Conservation (phyloP, 495 filamentous ascomycete species). For the Daldinia concentrica region DNA sequence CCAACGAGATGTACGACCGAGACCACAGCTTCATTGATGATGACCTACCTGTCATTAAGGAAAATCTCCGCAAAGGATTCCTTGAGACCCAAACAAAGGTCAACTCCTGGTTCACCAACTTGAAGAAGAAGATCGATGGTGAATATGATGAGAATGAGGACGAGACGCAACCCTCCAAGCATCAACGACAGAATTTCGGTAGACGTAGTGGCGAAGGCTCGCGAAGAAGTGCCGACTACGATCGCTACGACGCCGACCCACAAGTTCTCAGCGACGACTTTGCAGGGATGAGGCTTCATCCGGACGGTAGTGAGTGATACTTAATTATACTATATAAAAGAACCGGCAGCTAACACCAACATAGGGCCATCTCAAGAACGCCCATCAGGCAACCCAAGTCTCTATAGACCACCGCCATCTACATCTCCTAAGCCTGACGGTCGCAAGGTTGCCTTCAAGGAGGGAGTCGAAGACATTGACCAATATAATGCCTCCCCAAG, state of each 20-base stretch:
- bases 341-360: conserved; percentile 27
- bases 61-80: conserved; percentile 95
- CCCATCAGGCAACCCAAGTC: conserved; percentile 67
- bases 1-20: conserved; percentile 61
- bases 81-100: conserved; percentile 92
- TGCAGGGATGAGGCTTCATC: conserved; percentile 82
- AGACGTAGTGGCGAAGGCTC: conserved; percentile 53
- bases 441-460: conserved; percentile 82
- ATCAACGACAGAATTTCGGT: conserved; percentile 46
- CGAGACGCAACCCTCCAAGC: conserved; percentile 53
- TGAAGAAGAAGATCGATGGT: conserved; percentile 92
- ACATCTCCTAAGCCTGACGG: conserved; percentile 69
- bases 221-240: conserved; percentile 81
- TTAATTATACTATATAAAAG: not conserved
- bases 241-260: conserved; percentile 96
- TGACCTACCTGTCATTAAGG: conserved; percentile 90
- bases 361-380: conserved; percentile 38
- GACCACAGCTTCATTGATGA: conserved; percentile 93
- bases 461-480: conserved; percentile 78
- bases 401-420: conserved; percentile 77
- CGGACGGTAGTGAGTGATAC: conserved; percentile 72
- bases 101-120: conserved; percentile 87
- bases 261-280: conserved; percentile 91
- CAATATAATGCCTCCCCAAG: conserved; percentile 71
- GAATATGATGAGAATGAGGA: conserved; percentile 71